A percentile compares a stretch with the other conserved stretches of the same genome.
phyloP scores from a whole-genome alignment of 495 filamentous ascomycete species.

The Lasiosphaeria hispida region DNA sequence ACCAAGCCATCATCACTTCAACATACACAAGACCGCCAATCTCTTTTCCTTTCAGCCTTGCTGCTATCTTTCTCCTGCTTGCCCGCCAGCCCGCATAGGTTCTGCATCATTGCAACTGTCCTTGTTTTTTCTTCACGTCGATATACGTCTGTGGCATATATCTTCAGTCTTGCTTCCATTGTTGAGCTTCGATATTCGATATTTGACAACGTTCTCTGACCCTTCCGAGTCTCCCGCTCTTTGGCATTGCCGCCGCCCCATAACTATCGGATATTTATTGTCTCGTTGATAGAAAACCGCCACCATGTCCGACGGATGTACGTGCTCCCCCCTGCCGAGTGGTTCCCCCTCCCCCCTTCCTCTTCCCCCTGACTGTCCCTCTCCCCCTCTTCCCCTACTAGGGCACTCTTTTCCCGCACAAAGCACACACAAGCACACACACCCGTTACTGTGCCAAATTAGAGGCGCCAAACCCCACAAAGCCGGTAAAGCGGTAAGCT shows the following conservation, averaged over 20 bases:
- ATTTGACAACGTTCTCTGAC: too few relatives aligned
- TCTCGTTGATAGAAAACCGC: constrained; percentile 1
- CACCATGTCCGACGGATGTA: constrained; percentile 37
- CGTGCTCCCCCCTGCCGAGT: constrained; percentile 11
- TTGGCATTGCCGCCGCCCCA: too few relatives aligned
- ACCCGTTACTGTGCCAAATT: background rate
- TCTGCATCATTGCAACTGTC: background rate
- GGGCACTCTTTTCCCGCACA: background rate
- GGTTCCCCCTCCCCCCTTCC: constrained; percentile 5
- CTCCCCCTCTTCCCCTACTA: background rate
- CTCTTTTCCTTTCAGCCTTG: constrained; percentile 32
- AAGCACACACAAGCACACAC: background rate
- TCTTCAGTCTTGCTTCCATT: too few relatives aligned
- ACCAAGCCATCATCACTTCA: constrained; percentile 24
- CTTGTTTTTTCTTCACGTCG: background rate
- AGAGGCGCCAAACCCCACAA: background rate
- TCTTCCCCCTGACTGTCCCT: background rate
- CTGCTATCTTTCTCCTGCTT: background rate
- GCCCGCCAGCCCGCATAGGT: background rate
- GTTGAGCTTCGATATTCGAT: too few relatives aligned
- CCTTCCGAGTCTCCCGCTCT: too few relatives aligned
- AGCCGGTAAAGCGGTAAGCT: constrained; percentile 15
- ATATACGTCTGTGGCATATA: too few relatives aligned
- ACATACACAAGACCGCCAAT: constrained; percentile 18
- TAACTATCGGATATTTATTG: background rate